phyloP scores from a whole-genome alignment of 2,329 filamentous ascomycete species.

The Fusarium gaditjirri region DNA sequence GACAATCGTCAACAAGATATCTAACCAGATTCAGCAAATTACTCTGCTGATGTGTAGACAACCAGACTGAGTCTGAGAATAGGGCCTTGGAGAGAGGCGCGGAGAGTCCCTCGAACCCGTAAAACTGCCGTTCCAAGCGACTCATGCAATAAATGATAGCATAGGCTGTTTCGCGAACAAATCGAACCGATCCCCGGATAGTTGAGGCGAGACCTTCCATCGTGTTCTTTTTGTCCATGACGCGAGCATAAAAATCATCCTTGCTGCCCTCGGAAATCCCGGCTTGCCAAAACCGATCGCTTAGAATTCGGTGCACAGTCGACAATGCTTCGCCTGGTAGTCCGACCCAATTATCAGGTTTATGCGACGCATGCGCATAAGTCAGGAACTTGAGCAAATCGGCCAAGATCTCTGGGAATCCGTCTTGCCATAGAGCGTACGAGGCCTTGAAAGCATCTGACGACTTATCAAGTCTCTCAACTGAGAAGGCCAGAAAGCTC shows the following conservation, averaged over 20 bases:
- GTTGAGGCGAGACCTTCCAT: conserved; percentile 95
- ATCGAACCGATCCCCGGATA: conserved; percentile 86
- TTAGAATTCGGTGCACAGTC: conserved; percentile 84
- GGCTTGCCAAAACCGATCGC: conserved; percentile 97
- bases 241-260: conserved; percentile 94
- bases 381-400: conserved; percentile 86
- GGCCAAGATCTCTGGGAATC: conserved; percentile 84
- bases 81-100: conserved; percentile 84
- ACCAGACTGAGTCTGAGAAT: conserved; percentile 81
- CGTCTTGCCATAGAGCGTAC: conserved; percentile 84
- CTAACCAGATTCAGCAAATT: conserved; percentile 91
- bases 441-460: conserved; percentile 80
- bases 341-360: conserved; percentile 83
- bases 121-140: conserved; percentile 86
- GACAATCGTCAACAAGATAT: conserved; percentile 92
- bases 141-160: conserved; percentile 95
- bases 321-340: conserved; percentile 79
- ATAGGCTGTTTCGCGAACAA: conserved; percentile 92
- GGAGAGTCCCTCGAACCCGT: conserved; percentile 86
- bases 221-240: conserved; percentile 87
- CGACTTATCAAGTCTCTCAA: conserved; percentile 84
- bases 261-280: conserved; percentile 96
- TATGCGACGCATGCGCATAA: conserved; percentile 91
- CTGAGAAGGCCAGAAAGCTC: conserved; percentile 89
- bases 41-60: conserved; percentile 93